These are phyloP conservation scores for Penicillium sp. DNA, from an alignment of 2,329 filamentous ascomycete species.

Conservation along the genomic window DNA sequence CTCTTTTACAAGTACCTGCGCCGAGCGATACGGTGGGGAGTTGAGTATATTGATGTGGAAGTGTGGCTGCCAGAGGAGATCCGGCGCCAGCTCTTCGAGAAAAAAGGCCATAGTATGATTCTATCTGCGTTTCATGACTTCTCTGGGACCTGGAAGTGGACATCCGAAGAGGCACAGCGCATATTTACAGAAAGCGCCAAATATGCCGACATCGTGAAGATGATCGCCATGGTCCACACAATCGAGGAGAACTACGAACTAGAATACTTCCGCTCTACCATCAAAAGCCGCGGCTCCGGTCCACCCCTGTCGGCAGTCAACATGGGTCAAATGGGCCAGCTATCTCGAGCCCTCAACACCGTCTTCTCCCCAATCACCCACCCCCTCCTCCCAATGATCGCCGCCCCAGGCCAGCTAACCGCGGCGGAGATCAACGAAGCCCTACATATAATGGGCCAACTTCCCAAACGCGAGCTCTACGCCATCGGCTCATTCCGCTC, in stretches of 20 bases:
- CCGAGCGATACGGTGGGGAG: conserved; percentile 82
- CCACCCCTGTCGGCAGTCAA: conserved; percentile 81
- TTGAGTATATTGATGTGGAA: conserved; percentile 88
- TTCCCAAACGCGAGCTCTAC: conserved; percentile 77
- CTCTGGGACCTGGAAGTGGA: conserved; percentile 80
- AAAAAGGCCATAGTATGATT: conserved; percentile 75
- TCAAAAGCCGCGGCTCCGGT: conserved; percentile 65
- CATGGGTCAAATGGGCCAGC: conserved; percentile 82
- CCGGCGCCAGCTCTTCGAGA: conserved; percentile 64
- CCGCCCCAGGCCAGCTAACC: conserved; percentile 81
- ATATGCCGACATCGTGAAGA: conserved; percentile 84
- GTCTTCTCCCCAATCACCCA: conserved; percentile 88
- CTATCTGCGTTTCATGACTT: conserved; percentile 94
- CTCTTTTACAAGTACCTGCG: conserved; percentile 78
- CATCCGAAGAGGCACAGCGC: conserved; percentile 67
- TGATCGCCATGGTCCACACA: conserved; percentile 80
- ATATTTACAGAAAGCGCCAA: conserved; percentile 70
- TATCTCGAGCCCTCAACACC: conserved; percentile 79
- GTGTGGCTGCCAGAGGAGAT: conserved; percentile 80
- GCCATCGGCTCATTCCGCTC: conserved; percentile 72
- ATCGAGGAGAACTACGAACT: conserved; percentile 87
- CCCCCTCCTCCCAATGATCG: conserved; percentile 77
- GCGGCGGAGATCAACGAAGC: conserved; percentile 82
- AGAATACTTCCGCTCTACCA: conserved; percentile 80
- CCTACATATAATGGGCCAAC: conserved; percentile 73